A percentile compares a stretch with the other conserved stretches of the same genome.
Conservation (phyloP, 306 rosid species). For the Corylus avellana region DNA sequence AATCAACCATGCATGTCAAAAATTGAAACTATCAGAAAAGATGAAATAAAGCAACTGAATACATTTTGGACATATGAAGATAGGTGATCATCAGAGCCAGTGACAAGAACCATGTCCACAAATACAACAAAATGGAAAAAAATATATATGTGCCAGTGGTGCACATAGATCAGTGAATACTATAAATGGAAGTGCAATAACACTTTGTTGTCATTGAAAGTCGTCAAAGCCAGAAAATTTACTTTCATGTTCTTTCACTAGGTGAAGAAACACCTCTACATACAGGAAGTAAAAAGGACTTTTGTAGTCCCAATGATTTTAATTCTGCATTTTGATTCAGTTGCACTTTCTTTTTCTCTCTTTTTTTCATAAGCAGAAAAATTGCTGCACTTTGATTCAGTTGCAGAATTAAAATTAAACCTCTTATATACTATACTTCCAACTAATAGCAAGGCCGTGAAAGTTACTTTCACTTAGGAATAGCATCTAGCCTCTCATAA, state of each 20-base stretch:
- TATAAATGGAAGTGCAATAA: neutral
- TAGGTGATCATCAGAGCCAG: neutral
- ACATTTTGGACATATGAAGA: neutral
- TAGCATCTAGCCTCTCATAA: neutral
- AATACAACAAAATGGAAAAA: neutral
- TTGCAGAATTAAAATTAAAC: neutral
- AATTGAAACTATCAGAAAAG: neutral
- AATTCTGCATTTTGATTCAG: too few relatives aligned
- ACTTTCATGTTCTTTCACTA: neutral
- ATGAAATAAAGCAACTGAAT: neutral
- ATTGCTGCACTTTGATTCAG: too few relatives aligned
- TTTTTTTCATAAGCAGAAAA: neutral
- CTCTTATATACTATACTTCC: neutral
- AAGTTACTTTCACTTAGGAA: neutral
- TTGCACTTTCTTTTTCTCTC: too few relatives aligned
- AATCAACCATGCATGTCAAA: neutral
- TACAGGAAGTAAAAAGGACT: neutral
- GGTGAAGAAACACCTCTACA: neutral
- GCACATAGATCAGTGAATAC: neutral
- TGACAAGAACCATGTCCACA: neutral
- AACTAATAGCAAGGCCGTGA: neutral
- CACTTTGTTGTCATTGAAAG: neutral
- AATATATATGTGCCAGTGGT: neutral
- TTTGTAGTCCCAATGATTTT: neutral
- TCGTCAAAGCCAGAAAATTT: neutral